These are phyloP conservation scores for Tardiomyces blankii DNA, from an alignment of 1,139 yeast genomes.

Conservation along the genomic window DNA sequence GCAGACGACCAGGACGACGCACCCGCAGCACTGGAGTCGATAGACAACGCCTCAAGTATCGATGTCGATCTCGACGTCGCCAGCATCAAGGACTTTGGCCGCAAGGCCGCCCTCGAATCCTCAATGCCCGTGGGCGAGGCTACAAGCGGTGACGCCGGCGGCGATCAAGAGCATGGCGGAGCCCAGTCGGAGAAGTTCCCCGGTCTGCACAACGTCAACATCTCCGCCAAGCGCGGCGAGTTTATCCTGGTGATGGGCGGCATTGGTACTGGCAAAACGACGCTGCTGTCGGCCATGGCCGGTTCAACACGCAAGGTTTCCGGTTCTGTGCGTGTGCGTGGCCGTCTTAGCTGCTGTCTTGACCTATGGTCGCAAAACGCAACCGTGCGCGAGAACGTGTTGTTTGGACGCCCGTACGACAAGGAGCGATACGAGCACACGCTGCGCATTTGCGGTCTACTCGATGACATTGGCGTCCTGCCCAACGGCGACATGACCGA, in stretches of 20 bases:
- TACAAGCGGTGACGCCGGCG: background rate
- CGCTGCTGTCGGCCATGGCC: conserved; percentile 48
- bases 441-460: conserved; percentile 53
- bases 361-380: conserved; percentile 83
- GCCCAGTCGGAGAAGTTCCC: conserved; percentile 18
- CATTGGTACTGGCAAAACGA: conserved; percentile 64
- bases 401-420: conserved; percentile 56
- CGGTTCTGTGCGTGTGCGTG: conserved; percentile 38
- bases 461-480: conserved; percentile 54
- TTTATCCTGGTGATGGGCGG: conserved; percentile 57
- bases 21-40: conserved; percentile 2
- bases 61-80: background rate
- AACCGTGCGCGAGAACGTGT: conserved; percentile 62
- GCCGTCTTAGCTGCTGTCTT: conserved; percentile 32
- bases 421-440: conserved; percentile 43
- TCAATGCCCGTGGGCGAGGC: background rate
- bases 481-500: conserved; percentile 82
- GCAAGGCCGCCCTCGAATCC: background rate
- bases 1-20: conserved; percentile 23
- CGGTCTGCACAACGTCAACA: conserved; percentile 37
- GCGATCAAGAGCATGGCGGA: background rate
- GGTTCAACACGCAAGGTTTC: conserved; percentile 44
- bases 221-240: conserved; percentile 42
- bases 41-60: background rate
- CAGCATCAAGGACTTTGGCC: background rate